Conservation (phyloP, 1,284 basidiomycete genomes). For the Stygiomarasmius scandens region DNA sequence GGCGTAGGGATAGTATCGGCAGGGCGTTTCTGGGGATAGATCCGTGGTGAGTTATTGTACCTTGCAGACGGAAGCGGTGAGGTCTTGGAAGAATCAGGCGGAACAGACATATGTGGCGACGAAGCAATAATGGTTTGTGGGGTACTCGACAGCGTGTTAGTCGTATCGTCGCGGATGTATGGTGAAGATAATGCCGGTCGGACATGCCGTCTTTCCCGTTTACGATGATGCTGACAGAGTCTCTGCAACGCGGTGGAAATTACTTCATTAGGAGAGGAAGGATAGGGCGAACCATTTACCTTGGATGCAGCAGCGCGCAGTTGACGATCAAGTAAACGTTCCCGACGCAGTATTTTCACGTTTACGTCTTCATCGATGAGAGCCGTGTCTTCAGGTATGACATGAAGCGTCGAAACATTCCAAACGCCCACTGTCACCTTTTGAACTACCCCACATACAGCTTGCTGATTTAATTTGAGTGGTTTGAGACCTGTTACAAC, state of each 20-base stretch:
- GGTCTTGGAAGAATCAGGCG: too few relatives aligned
- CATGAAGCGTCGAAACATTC: slow-evolving; percentile 5
- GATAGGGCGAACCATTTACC: slow-evolving; percentile 5
- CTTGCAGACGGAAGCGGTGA: not conserved
- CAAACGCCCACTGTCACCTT: slow-evolving; percentile 10
- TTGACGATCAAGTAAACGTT: slow-evolving; percentile 18
- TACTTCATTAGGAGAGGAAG: not conserved
- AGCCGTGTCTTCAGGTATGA: slow-evolving; percentile 11
- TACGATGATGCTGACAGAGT: not conserved
- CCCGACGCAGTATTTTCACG: slow-evolving; percentile 14
- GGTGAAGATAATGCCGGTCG: not conserved
- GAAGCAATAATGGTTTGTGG: too few relatives aligned
- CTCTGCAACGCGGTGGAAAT: not conserved
- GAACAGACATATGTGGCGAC: too few relatives aligned
- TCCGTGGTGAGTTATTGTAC: not conserved
- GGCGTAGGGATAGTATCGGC: not conserved
- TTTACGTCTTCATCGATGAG: slow-evolving; percentile 4
- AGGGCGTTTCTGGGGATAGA: not conserved
- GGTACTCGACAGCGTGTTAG: not conserved
- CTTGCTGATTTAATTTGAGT: not conserved
- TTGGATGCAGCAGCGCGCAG: slow-evolving; percentile 18
- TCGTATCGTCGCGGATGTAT: not conserved
- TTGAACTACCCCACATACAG: slow-evolving; percentile 9
- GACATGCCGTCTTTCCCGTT: not conserved
- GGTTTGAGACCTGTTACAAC: not conserved